Evolutionary conservation across 164 flowering plant genomes (phyloP).

Genomic region (Chloranthus sessilifolius): DNA sequence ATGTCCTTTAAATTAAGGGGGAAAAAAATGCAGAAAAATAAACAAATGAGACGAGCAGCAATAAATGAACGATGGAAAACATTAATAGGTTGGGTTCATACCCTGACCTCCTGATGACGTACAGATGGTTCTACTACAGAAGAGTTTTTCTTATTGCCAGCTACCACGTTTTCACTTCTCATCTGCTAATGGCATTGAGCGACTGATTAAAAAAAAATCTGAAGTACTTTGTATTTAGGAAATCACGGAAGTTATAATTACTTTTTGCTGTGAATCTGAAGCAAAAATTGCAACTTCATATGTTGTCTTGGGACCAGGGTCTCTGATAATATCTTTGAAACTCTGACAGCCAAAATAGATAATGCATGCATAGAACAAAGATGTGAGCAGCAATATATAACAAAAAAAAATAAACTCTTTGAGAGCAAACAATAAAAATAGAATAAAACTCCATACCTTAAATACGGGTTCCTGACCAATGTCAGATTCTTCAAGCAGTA

Average conservation of each 20-base stretch:
- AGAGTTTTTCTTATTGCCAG: conserved; percentile 15
- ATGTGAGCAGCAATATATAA: not conserved
- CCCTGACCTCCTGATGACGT: conserved; percentile 34
- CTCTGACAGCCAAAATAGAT: conserved; percentile 35
- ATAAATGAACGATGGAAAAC: conserved; percentile 1
- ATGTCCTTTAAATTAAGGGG: conserved; percentile 26
- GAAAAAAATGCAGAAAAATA: conserved; percentile 1
- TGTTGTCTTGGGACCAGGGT: conserved; percentile 60
- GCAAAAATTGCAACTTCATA: conserved; percentile 76
- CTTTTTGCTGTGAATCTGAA: conserved; percentile 64
- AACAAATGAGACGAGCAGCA: conserved; percentile 2
- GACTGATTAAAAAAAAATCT: not conserved
- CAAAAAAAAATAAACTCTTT: not conserved
- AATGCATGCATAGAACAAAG: not conserved
- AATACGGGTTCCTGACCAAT: conserved; percentile 35
- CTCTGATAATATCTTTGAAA: conserved; percentile 44
- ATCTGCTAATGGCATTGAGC: conserved; percentile 25
- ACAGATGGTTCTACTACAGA: conserved; percentile 12
- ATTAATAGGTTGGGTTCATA: conserved; percentile 11
- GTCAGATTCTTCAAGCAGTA: conserved; percentile 38
- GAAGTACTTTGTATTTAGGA: not conserved
- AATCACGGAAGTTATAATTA: conserved; percentile 11
- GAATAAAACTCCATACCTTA: conserved; percentile 40
- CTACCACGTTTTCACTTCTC: conserved; percentile 21
- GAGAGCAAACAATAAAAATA: conserved; percentile 3